Conservation (phyloP, 768 basidiomycete genomes). For the Termitomyces sp. region DNA sequence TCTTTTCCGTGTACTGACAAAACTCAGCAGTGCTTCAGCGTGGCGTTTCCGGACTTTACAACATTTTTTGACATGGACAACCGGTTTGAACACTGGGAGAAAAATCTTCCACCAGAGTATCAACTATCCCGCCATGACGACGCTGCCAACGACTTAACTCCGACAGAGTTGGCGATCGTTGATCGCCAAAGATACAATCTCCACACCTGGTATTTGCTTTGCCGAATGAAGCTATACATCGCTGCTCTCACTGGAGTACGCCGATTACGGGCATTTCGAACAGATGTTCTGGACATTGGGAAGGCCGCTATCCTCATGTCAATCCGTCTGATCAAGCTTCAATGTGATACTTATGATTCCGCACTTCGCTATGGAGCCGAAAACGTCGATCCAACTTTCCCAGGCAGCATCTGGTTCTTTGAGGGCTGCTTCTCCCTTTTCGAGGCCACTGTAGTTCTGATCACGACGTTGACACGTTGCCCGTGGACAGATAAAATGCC, state of each 20-base stretch:
- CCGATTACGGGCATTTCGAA: constrained; percentile 22
- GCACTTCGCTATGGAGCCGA: constrained; percentile 21
- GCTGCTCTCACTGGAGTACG: constrained; percentile 37
- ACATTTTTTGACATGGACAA: constrained; percentile 41
- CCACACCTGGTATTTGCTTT: constrained; percentile 46
- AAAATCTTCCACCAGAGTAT: constrained; percentile 39
- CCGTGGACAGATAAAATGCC: constrained; percentile 35
- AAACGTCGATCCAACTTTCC: constrained; percentile 22
- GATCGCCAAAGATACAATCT: constrained; percentile 43
- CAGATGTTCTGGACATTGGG: constrained; percentile 30
- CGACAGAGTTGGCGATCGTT: constrained; percentile 30
- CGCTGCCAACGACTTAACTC: constrained; percentile 24
- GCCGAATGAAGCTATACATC: constrained; percentile 44
- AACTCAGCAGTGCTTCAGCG: constrained; percentile 33
- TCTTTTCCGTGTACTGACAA: constrained; percentile 1
- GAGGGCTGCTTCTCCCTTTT: constrained; percentile 44
- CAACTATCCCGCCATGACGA: constrained; percentile 30
- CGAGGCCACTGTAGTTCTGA: constrained; percentile 46
- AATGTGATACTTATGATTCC: constrained; percentile 37
- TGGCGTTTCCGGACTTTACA: constrained; percentile 31
- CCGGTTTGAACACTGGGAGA: constrained; percentile 44
- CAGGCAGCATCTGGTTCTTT: constrained; percentile 39
- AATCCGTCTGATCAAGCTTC: constrained; percentile 42
- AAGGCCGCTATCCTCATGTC: constrained; percentile 39
- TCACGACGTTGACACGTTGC: constrained; percentile 38